Conservation (phyloP, 2,329 filamentous ascomycete genomes). For the Cordyceps cateniannulata region DNA sequence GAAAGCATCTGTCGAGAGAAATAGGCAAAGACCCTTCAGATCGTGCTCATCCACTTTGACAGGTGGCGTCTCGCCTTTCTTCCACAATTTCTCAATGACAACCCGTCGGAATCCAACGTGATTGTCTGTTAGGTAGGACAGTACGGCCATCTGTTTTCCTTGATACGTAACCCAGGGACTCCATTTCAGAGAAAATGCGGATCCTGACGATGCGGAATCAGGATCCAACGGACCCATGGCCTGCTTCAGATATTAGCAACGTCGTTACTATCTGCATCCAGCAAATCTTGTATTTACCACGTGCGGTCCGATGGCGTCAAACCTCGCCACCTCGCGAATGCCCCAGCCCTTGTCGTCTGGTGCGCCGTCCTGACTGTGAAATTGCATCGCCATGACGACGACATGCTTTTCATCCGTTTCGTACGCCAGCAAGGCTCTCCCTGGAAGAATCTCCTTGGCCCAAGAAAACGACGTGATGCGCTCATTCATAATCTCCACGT, state of each 20-base stretch:
- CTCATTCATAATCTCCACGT: constrained; percentile 33
- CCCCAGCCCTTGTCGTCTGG: constrained; percentile 37
- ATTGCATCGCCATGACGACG: constrained; percentile 44
- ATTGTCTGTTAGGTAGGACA: constrained; percentile 45
- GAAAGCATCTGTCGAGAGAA: constrained; percentile 46
- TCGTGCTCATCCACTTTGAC: constrained; percentile 37
- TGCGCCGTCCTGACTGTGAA: constrained; percentile 21
- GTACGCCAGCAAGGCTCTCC: constrained; percentile 44
- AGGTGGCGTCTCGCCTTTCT: constrained; percentile 27
- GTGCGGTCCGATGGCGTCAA: constrained; percentile 42
- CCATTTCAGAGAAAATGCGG: constrained; percentile 47
- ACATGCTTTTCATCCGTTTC: constrained; percentile 44
- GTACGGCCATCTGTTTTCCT: constrained; percentile 32
- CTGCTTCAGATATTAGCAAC: constrained; percentile 15
- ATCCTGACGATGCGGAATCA: constrained; percentile 42
- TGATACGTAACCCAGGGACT: constrained; percentile 42
- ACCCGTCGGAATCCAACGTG: constrained; percentile 50
- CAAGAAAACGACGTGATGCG: constrained; percentile 47
- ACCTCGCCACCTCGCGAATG: constrained; percentile 44
- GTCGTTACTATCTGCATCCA: background rate
- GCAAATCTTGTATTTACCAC: constrained; percentile 11
- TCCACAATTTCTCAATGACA: constrained; percentile 32
- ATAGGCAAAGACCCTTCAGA: constrained; percentile 41
- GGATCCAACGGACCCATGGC: constrained; percentile 33
- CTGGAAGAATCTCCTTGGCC: constrained; percentile 37